Conservation (phyloP, 345 rosid genomes). For the Cochlearia excelsa region DNA sequence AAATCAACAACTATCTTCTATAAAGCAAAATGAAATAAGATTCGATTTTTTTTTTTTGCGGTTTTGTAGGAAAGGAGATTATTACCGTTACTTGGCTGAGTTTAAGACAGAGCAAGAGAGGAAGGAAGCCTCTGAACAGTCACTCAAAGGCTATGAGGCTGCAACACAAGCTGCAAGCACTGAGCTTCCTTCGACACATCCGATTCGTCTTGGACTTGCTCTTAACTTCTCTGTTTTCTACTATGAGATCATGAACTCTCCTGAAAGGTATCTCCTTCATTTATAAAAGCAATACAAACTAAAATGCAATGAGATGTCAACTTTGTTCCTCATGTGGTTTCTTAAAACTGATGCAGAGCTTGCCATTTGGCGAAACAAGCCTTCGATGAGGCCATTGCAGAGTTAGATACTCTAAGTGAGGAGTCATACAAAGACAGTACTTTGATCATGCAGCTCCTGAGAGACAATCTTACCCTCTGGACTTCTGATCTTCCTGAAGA, state of each 20-base stretch:
- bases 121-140: conserved; percentile 91
- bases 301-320: neutral
- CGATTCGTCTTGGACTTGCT: conserved; percentile 97
- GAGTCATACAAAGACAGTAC: conserved; percentile 99
- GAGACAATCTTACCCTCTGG: conserved; percentile 99
- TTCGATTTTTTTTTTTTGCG: neutral
- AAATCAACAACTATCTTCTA: neutral
- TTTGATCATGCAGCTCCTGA: conserved; percentile 93
- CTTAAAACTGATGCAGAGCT: conserved; percentile 54
- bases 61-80: conserved; percentile 82
- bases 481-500: conserved; percentile 99
- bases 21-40: neutral
- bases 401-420: conserved; percentile 91
- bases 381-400: conserved; percentile 95
- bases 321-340: conserved; percentile 19
- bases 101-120: conserved; percentile 83
- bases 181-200: conserved; percentile 95
- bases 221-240: conserved; percentile 98
- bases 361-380: conserved; percentile 99
- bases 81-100: conserved; percentile 90
- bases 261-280: conserved; percentile 60
- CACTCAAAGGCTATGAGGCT: conserved; percentile 95
- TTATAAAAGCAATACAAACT: neutral
- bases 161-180: conserved; percentile 84
- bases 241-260: conserved; percentile 98